These are phyloP conservation scores for Massariosphaeria phaeospora DNA, from an alignment of 495 filamentous ascomycete species.

Conservation along the genomic window DNA sequence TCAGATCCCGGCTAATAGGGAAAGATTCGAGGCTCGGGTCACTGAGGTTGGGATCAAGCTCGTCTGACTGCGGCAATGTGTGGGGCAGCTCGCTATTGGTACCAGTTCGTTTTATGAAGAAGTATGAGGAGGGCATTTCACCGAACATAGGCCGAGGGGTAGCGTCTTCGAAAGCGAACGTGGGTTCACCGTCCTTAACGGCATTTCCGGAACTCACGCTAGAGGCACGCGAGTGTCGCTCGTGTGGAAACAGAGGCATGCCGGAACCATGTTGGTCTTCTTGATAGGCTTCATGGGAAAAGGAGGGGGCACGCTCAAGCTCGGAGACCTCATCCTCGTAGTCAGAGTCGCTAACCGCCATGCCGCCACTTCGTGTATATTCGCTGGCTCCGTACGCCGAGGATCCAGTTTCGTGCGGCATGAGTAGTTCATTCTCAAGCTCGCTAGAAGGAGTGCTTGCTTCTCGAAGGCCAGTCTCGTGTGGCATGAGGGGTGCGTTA, in stretches of 20 bases:
- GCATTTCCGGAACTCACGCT: neutral
- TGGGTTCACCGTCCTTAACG: neutral
- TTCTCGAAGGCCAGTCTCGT: neutral
- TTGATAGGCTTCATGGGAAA: neutral
- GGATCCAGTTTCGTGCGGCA: conserved; percentile 10
- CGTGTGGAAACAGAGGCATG: conserved; percentile 15
- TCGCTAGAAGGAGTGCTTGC: neutral
- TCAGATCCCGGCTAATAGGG: conserved; percentile 15
- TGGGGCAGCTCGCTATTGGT: conserved; percentile 3
- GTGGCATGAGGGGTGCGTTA: neutral
- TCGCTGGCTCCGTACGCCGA: neutral
- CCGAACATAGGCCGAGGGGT: neutral
- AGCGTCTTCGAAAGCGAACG: conserved; percentile 5
- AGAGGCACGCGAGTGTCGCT: neutral
- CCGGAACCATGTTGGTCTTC: neutral
- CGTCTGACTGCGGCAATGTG: conserved; percentile 14
- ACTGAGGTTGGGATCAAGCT: conserved; percentile 27
- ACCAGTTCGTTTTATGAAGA: conserved; percentile 1
- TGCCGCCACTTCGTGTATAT: no score
- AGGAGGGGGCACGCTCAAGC: conserved; percentile 5
- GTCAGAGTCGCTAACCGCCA: neutral
- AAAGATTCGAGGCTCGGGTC: conserved; percentile 22
- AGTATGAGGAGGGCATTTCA: no score
- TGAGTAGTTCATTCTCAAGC: conserved; percentile 3
- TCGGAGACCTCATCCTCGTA: neutral